These are phyloP conservation scores for Annona squamosa DNA, from an alignment of 164 flowering plant genomes.

Conservation along the genomic window DNA sequence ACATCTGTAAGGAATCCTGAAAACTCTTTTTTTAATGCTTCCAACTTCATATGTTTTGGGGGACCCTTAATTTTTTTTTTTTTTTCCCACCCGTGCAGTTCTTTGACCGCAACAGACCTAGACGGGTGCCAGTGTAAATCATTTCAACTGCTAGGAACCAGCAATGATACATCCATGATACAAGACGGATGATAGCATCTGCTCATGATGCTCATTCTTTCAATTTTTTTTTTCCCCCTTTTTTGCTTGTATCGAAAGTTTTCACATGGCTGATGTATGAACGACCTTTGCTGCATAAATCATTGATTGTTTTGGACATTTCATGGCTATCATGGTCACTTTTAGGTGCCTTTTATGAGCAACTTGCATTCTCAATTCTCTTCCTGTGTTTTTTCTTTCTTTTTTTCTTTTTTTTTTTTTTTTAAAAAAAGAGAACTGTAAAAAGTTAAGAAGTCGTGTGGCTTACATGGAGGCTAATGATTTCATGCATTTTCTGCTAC, in stretches of 20 bases:
- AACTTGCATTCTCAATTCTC: too few relatives aligned
- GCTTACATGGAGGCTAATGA: too few relatives aligned
- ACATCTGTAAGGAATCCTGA: slow-evolving; percentile 58
- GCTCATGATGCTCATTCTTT: background rate
- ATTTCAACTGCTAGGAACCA: background rate
- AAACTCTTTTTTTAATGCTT: background rate
- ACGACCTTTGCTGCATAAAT: background rate
- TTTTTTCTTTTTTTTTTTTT: too few relatives aligned
- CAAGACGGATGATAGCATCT: background rate
- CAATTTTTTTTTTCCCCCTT: background rate
- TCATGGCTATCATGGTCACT: background rate
- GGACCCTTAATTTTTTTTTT: background rate
- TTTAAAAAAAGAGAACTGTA: too few relatives aligned
- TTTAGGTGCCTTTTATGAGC: background rate
- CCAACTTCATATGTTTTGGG: background rate
- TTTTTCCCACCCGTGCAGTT: slow-evolving; percentile 16
- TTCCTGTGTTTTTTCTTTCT: too few relatives aligned
- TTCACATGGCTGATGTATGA: background rate
- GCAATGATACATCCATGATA: background rate
- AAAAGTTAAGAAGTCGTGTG: too few relatives aligned
- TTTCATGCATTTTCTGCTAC: too few relatives aligned
- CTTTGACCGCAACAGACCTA: slow-evolving; percentile 26
- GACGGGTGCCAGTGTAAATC: slow-evolving; percentile 29
- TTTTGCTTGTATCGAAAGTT: background rate
- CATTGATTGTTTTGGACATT: background rate